Percentiles rank a stretch among this genome's conserved stretches.
phyloP scores from a whole-genome alignment of 257 asterid genomes.

The Nicotiana attenuata region DNA sequence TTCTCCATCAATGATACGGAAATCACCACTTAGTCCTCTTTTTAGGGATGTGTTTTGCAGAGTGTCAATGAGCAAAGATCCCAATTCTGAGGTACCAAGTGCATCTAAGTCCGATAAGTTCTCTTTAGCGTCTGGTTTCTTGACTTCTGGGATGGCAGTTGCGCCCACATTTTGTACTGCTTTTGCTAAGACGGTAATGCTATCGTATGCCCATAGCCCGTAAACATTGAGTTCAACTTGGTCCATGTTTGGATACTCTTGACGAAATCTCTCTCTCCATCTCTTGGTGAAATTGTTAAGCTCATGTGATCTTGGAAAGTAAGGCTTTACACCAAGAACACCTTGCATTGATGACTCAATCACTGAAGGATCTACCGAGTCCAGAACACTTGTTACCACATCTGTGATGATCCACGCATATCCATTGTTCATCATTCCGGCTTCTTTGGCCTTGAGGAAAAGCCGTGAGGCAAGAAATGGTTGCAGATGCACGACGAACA shows the following conservation, averaged over 20 bases:
- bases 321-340: slow-evolving; percentile 43
- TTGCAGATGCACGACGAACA: slow-evolving; percentile 41
- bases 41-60: slow-evolving; percentile 21
- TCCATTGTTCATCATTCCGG: slow-evolving; percentile 42
- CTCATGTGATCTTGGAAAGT: slow-evolving; percentile 29
- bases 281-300: slow-evolving; percentile 20
- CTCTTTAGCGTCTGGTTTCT: slow-evolving; percentile 1
- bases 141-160: slow-evolving; percentile 2
- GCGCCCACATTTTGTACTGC: slow-evolving; percentile 24
- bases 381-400: slow-evolving; percentile 34
- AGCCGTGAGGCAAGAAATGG: slow-evolving; percentile 34
- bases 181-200: slow-evolving; percentile 27
- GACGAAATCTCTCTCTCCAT: slow-evolving; percentile 36
- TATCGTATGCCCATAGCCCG: slow-evolving; percentile 54
- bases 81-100: slow-evolving; percentile 34
- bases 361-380: slow-evolving; percentile 19
- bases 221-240: slow-evolving; percentile 26
- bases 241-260: slow-evolving; percentile 34
- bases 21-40: slow-evolving; percentile 44
- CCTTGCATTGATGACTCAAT: slow-evolving; percentile 51
- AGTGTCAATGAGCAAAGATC: slow-evolving; percentile 20
- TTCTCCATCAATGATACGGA: slow-evolving; percentile 28
- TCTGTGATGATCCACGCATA: slow-evolving; percentile 52
- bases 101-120: slow-evolving; percentile 33
- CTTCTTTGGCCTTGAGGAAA: slow-evolving; percentile 31